A percentile compares a stretch with the other conserved stretches of the same genome.
These are phyloP conservation scores for Gypsophila paniculata DNA, from an alignment of 179 eudicot species.

Conservation along the genomic window DNA sequence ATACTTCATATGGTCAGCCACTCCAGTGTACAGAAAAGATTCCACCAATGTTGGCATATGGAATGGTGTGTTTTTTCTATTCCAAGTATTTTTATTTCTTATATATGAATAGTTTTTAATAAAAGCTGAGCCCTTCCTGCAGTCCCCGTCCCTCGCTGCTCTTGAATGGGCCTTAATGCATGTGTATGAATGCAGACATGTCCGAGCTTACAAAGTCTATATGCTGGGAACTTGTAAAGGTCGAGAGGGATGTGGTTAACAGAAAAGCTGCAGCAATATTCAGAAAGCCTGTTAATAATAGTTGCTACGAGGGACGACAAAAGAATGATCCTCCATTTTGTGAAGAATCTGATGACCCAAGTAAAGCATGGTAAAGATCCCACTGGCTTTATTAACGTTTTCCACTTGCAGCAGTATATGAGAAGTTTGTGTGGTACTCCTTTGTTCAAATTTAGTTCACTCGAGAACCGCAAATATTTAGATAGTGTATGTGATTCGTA, in stretches of 20 bases:
- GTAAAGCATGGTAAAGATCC: conserved; percentile 35
- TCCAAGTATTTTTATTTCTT: not conserved
- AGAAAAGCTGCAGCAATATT: conserved; percentile 38
- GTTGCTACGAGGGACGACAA: conserved; percentile 31
- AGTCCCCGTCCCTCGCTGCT: too few relatives aligned
- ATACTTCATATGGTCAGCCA: conserved; percentile 48
- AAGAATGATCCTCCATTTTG: conserved; percentile 41
- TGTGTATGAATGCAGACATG: conserved; percentile 33
- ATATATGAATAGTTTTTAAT: not conserved
- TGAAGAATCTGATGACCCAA: conserved; percentile 37
- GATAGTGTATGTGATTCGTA: not conserved
- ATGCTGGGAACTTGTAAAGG: conserved; percentile 46
- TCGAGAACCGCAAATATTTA: not conserved
- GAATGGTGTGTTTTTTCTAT: conserved; percentile 30
- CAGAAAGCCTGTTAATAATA: conserved; percentile 39
- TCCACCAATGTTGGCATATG: conserved; percentile 36
- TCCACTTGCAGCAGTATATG: not conserved
- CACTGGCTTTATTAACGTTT: conserved; percentile 7
- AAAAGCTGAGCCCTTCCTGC: not conserved
- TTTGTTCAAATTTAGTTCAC: not conserved
- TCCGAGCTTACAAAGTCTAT: conserved; percentile 38
- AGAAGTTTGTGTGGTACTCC: not conserved
- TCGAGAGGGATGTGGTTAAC: conserved; percentile 32
- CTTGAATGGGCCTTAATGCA: not conserved
- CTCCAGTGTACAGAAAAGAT: conserved; percentile 41